Evolutionary conservation across 257 asterid species (phyloP).

Genomic region (Ajuga chamaepitys): DNA sequence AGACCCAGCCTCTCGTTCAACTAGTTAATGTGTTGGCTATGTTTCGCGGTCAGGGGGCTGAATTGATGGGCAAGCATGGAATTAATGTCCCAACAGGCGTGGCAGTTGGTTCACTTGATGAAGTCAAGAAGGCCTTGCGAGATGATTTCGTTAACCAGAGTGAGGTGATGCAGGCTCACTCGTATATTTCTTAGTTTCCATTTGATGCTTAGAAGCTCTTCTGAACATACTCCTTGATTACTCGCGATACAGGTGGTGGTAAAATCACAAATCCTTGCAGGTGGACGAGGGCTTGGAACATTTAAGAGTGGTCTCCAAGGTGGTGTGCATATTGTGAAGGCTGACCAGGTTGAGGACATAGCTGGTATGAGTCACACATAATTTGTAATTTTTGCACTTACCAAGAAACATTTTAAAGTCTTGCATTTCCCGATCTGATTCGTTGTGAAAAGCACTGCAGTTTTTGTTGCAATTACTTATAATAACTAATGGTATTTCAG

Average conservation of each 20-base stretch:
- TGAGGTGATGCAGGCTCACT: constrained; percentile 53
- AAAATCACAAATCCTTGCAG: constrained; percentile 90
- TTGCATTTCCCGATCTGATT: no score
- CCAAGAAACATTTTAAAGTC: no score
- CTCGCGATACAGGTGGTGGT: constrained; percentile 59
- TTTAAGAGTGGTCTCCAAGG: constrained; percentile 87
- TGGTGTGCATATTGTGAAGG: constrained; percentile 84
- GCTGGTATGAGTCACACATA: constrained; percentile 44
- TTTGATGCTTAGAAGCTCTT: constrained; percentile 4
- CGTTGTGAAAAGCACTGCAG: no score
- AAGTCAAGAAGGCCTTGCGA: constrained; percentile 53
- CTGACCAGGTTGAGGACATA: constrained; percentile 68
- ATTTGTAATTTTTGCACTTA: no score
- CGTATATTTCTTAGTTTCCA: neutral
- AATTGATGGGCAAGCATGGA: constrained; percentile 83
- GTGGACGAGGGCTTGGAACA: constrained; percentile 87
- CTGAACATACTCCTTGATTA: no score
- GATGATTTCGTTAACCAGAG: constrained; percentile 52
- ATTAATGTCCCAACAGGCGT: constrained; percentile 87
- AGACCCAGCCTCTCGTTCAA: no score
- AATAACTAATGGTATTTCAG: constrained; percentile 37
- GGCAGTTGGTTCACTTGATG: constrained; percentile 59
- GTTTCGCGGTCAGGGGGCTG: constrained; percentile 89
- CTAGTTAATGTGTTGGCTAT: no score
- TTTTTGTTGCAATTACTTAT: no score